Evolutionary conservation across 73 alveolate species (phyloP).

Genomic region (Uronychia binucleata): DNA sequence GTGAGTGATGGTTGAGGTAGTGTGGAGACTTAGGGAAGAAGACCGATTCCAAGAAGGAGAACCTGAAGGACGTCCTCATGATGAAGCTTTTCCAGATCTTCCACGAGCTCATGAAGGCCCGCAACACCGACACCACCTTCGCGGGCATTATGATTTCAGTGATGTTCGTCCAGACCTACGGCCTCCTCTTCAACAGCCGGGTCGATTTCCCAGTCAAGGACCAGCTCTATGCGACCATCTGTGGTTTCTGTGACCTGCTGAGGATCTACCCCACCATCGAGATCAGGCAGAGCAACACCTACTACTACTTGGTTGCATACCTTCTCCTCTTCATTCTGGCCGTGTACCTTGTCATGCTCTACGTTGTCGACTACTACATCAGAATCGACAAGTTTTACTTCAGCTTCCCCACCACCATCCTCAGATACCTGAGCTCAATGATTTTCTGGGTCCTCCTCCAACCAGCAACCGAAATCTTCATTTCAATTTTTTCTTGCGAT

Average conservation of each 20-base stretch:
- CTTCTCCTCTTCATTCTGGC: background rate
- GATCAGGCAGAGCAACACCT: slow-evolving; percentile 5
- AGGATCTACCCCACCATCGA: slow-evolving; percentile 49
- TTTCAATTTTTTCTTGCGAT: slow-evolving; percentile 27
- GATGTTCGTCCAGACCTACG: slow-evolving; percentile 41
- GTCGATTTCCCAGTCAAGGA: slow-evolving; percentile 42
- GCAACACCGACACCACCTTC: slow-evolving; percentile 37
- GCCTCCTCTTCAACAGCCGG: slow-evolving; percentile 22
- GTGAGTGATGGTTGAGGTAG: too few relatives aligned
- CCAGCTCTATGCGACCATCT: slow-evolving; percentile 28
- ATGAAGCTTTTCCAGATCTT: slow-evolving; percentile 31
- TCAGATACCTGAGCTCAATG: slow-evolving; percentile 17
- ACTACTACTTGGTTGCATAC: slow-evolving; percentile 29
- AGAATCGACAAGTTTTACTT: slow-evolving; percentile 56
- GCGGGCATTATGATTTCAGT: slow-evolving; percentile 32
- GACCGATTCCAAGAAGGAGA: background rate
- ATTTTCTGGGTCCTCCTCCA: slow-evolving; percentile 47
- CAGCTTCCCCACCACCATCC: slow-evolving; percentile 23
- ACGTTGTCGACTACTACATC: slow-evolving; percentile 45
- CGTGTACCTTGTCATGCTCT: slow-evolving; percentile 1
- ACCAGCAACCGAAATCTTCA: slow-evolving; percentile 49
- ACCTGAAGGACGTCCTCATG: background rate
- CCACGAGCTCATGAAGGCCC: slow-evolving; percentile 44
- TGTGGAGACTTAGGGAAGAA: background rate
- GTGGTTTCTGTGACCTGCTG: slow-evolving; percentile 30